Percentiles rank a stretch among this genome's conserved stretches.
Conservation (phyloP, 148 eudicot genomes). For the Chenopodium quinoa region DNA sequence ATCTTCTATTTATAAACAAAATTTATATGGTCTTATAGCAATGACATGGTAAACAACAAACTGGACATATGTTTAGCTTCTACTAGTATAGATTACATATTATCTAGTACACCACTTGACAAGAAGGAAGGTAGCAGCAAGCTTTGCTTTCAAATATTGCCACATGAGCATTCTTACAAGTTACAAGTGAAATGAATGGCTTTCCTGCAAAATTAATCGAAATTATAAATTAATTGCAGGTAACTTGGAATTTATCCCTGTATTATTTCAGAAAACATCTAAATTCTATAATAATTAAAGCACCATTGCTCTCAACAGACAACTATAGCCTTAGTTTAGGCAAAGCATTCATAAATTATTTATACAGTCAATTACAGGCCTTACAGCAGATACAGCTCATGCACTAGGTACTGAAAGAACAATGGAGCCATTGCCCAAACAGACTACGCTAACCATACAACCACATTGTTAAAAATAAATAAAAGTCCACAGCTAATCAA, state of each 20-base stretch:
- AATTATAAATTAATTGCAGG: background rate
- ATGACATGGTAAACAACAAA: background rate
- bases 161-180: background rate
- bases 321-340: background rate
- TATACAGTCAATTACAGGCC: background rate
- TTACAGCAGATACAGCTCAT: background rate
- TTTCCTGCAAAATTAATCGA: background rate
- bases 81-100: background rate
- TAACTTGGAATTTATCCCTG: background rate
- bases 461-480: conserved; percentile 2
- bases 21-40: background rate
- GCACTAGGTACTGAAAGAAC: background rate
- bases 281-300: background rate
- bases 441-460: background rate
- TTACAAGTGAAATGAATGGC: background rate
- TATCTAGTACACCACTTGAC: background rate
- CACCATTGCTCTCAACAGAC: background rate
- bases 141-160: background rate
- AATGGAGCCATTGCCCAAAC: conserved; percentile 1
- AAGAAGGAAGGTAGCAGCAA: background rate
- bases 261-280: conserved; percentile 6
- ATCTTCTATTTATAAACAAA: background rate
- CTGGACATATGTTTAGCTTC: background rate
- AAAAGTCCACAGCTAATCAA: conserved; percentile 5
- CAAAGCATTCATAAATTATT: background rate